A percentile compares a stretch with the other conserved stretches of the same genome.
Evolutionary conservation across 2,329 filamentous ascomycete species (phyloP).

Genomic region (Stemphylium lycopersici): DNA sequence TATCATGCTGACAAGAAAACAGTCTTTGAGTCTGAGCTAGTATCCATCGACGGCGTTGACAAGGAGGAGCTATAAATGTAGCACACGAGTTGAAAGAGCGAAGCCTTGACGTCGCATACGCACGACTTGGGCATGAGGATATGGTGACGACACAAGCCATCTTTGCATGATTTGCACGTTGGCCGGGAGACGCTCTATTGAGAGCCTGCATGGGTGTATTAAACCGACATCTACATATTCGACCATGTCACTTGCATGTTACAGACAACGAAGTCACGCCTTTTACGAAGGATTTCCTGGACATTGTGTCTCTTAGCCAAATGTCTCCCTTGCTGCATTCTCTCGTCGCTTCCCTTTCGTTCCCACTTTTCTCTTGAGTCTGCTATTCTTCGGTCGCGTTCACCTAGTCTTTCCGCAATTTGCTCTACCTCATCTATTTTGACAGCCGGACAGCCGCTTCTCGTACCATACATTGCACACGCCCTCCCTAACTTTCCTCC

Average conservation of each 20-base stretch:
- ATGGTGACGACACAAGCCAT: not conserved
- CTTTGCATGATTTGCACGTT: too few species aligned
- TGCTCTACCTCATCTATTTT: too few species aligned
- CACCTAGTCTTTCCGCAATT: not conserved
- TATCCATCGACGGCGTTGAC: constrained; percentile 77
- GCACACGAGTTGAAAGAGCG: not conserved
- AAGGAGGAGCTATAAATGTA: constrained; percentile 49
- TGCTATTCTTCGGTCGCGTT: not conserved
- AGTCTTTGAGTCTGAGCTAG: constrained; percentile 92
- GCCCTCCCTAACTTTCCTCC: not conserved
- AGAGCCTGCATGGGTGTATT: too few species aligned
- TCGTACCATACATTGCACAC: not conserved
- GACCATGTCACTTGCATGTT: too few species aligned
- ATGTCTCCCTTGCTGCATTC: too few species aligned
- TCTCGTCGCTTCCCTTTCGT: not conserved
- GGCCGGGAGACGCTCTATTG: too few species aligned
- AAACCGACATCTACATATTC: too few species aligned
- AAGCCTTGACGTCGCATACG: not conserved
- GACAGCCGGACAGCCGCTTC: too few species aligned
- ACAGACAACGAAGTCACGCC: too few species aligned
- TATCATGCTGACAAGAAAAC: constrained; percentile 24
- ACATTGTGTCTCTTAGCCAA: too few species aligned
- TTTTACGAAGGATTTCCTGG: too few species aligned
- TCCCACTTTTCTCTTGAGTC: not conserved
- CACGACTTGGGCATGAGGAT: not conserved